Conservation (phyloP, 495 filamentous ascomycete species). For the Lasiosphaeria miniovina region DNA sequence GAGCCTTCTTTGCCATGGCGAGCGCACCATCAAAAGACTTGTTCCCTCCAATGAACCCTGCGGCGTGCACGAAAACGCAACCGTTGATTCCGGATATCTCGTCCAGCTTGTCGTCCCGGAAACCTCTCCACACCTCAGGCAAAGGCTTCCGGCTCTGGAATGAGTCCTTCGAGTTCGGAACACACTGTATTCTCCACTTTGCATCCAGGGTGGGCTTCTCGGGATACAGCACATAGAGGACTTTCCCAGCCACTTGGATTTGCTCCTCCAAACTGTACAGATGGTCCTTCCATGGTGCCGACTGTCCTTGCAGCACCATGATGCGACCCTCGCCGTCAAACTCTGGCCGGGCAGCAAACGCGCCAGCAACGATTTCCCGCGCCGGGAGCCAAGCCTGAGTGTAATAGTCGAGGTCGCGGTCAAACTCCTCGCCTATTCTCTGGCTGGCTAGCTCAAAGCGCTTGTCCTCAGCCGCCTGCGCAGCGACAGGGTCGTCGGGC, state of each 20-base stretch:
- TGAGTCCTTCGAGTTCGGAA: constrained; percentile 72
- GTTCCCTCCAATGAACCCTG: constrained; percentile 94
- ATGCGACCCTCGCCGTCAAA: constrained; percentile 73
- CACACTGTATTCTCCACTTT: constrained; percentile 92
- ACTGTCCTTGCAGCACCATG: constrained; percentile 69
- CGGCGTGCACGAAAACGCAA: constrained; percentile 88
- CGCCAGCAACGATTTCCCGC: constrained; percentile 67
- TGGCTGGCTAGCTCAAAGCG: constrained; percentile 71
- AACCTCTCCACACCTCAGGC: constrained; percentile 86
- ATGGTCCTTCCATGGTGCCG: constrained; percentile 93
- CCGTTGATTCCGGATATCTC: constrained; percentile 69
- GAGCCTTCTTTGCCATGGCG: constrained; percentile 77
- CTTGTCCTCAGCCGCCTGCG: constrained; percentile 74
- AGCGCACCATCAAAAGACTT: constrained; percentile 85
- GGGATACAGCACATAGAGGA: constrained; percentile 92
- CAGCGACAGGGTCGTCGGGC: constrained; percentile 47
- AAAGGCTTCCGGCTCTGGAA: constrained; percentile 88
- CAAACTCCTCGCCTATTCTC: constrained; percentile 84
- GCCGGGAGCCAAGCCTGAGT: constrained; percentile 82
- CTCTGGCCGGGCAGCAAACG: constrained; percentile 62
- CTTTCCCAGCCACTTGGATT: constrained; percentile 48
- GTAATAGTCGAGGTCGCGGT: constrained; percentile 69
- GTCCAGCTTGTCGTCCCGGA: constrained; percentile 80
- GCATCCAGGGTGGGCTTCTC: constrained; percentile 66
- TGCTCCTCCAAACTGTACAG: constrained; percentile 80